phyloP scores from a whole-genome alignment of 2,329 filamentous ascomycete genomes.

The Zymoseptoria brevis region DNA sequence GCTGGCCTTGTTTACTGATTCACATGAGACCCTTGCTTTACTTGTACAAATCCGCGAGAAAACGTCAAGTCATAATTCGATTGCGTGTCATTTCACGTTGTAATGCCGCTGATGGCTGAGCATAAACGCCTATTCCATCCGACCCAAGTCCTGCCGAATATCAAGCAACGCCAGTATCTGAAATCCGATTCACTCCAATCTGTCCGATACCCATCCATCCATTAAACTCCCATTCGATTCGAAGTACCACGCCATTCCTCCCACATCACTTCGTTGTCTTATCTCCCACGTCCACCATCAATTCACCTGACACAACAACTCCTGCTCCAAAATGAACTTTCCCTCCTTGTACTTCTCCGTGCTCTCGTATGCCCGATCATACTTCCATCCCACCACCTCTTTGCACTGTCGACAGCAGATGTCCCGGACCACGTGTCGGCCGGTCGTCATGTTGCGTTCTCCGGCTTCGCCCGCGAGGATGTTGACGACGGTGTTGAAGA shows the following conservation, averaged over 20 bases:
- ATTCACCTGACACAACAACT: constrained; percentile 72
- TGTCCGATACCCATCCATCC: not conserved
- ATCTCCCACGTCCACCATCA: constrained; percentile 19
- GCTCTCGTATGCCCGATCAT: constrained; percentile 89
- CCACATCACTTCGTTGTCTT: no score
- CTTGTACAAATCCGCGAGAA: not conserved
- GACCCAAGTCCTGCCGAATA: not conserved
- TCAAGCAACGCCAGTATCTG: not conserved
- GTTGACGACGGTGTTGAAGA: constrained; percentile 93
- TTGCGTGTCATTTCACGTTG: not conserved
- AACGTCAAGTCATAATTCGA: no score
- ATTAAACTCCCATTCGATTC: no score
- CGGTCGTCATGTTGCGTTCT: constrained; percentile 97
- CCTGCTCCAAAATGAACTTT: constrained; percentile 92
- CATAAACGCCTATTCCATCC: not conserved
- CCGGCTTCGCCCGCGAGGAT: constrained; percentile 72
- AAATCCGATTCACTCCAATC: not conserved
- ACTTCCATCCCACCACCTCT: constrained; percentile 94
- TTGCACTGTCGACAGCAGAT: constrained; percentile 87
- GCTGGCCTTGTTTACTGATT: not conserved
- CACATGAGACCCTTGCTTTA: not conserved
- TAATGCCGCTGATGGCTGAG: not conserved
- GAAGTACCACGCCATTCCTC: no score
- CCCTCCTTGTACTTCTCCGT: constrained; percentile 98
- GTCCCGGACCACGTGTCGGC: constrained; percentile 86